Evolutionary conservation across 805 yeast genomes (phyloP).

Genomic region (Metschnikowia colocasiae): DNA sequence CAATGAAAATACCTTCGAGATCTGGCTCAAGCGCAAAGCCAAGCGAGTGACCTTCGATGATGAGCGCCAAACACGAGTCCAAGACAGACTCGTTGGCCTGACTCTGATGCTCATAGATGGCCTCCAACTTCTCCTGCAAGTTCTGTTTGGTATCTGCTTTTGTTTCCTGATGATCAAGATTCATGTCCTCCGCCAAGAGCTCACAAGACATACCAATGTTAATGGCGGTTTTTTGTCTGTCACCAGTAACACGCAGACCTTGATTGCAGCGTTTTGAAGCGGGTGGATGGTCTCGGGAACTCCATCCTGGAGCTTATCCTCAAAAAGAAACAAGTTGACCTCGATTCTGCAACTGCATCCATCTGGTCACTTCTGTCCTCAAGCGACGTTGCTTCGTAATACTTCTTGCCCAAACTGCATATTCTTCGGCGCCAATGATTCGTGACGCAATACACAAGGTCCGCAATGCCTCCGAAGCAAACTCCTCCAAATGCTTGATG

Average conservation of each 20-base stretch:
- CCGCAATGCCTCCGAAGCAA: slow-evolving; percentile 93
- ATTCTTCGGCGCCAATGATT: slow-evolving; percentile 75
- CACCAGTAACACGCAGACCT: slow-evolving; percentile 98
- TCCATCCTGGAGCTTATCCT: slow-evolving; percentile 95
- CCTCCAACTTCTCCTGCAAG: slow-evolving; percentile 68
- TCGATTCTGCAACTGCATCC: slow-evolving; percentile 95
- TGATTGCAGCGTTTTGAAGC: slow-evolving; percentile 93
- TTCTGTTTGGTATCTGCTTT: slow-evolving; percentile 75
- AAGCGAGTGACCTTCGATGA: slow-evolving; percentile 92
- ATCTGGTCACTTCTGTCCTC: slow-evolving; percentile 69
- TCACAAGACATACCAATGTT: slow-evolving; percentile 98
- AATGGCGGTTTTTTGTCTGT: slow-evolving; percentile 96
- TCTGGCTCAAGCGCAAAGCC: slow-evolving; percentile 81
- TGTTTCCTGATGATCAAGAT: slow-evolving; percentile 72
- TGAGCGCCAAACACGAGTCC: slow-evolving; percentile 73
- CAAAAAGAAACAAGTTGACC: slow-evolving; percentile 70
- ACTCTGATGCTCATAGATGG: slow-evolving; percentile 63
- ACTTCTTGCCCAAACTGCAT: slow-evolving; percentile 60
- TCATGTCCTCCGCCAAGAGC: slow-evolving; percentile 93
- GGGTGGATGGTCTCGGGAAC: slow-evolving; percentile 97
- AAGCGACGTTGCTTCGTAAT: slow-evolving; percentile 77
- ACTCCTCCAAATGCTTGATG: slow-evolving; percentile 84
- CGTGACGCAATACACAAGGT: slow-evolving; percentile 90
- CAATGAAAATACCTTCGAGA: slow-evolving; percentile 72
- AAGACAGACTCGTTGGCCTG: slow-evolving; percentile 57